These are phyloP conservation scores for Inga leiocalycina DNA, from an alignment of 306 rosid genomes.

Conservation along the genomic window DNA sequence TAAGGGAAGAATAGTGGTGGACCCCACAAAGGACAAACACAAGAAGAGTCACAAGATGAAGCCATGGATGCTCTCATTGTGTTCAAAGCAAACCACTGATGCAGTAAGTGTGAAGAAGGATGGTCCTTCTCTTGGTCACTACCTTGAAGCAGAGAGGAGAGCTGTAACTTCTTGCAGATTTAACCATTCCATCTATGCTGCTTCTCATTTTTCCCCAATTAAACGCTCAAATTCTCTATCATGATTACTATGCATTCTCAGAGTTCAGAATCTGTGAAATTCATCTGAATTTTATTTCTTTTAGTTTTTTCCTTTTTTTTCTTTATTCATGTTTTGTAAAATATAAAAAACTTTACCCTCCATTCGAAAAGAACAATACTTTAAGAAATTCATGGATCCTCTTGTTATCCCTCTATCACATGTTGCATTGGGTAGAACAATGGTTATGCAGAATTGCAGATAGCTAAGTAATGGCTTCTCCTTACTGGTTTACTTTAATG, in stretches of 20 bases:
- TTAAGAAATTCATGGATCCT: not conserved
- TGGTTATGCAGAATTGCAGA: conserved; percentile 19
- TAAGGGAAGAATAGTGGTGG: conserved; percentile 44
- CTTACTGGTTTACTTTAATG: not conserved
- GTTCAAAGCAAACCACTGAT: conserved; percentile 65
- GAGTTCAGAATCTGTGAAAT: not conserved
- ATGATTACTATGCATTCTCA: not conserved
- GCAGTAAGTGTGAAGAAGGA: conserved; percentile 44
- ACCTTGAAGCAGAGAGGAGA: conserved; percentile 74
- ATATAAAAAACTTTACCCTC: not conserved
- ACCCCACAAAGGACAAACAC: conserved; percentile 36
- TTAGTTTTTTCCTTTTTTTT: not conserved
- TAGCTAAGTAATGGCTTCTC: not conserved
- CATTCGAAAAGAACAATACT: not conserved
- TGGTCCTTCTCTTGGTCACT: conserved; percentile 67
- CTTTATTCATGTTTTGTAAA: not conserved
- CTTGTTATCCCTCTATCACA: not conserved
- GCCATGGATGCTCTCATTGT: conserved; percentile 64
- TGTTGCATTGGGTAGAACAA: conserved; percentile 27
- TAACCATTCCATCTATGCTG: conserved; percentile 35
- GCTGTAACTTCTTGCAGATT: conserved; percentile 38
- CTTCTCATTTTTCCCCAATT: conserved; percentile 37
- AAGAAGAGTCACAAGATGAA: conserved; percentile 52
- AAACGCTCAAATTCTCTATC: conserved; percentile 26
- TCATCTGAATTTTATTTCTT: not conserved